Base-by-base conservation (phyloP, 2,329 filamentous ascomycete genomes). In the Pseudogymnoascus sp. region DNA sequence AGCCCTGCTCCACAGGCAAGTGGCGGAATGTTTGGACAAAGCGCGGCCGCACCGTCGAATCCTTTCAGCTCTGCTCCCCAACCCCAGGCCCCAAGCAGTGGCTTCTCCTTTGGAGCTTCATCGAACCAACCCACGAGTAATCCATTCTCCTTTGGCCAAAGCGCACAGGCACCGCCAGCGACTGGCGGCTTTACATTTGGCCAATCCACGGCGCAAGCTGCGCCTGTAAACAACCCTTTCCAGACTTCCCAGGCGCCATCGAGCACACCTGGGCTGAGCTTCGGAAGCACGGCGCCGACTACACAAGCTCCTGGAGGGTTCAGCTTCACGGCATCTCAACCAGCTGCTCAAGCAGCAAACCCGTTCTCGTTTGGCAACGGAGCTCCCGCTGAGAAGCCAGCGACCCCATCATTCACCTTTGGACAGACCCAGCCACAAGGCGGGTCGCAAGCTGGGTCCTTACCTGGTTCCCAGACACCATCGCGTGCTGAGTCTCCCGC, bases 11-110 rank as follows among this genome's bases (percentile, higher is more conserved):
- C 59, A 7, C 34, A 37, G 16, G 31, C 37, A 36, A 18, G 25
- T 21, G 60, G 60, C 12, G 34, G 38, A 16, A 10, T 62, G 46
- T 64, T 64, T 56, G 63, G 56, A 40, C 25, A 36, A 37, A 53
- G 18, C 42, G 34, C 59, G n/a, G 10, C 60, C 11, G 44, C 59
- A 18, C 34, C 23, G 8, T 50, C 40, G 34, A 64, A 62, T n/a
- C 36, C 60, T 11, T 64, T 64, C 63, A 44, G 42, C 31, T 62
- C 40, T n/a, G 21, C 61, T n/a, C 40, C 40, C 7, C 40, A 60
- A 38, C 31, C 61, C 1, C 61, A 16, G 25, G 40, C 42, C 12
- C 61, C 61, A 34, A 38, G 61, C 18, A 21, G 28, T 8, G 44
- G 61, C 46, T 62, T 62, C 31, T 44, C 36, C 12, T 62, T 62